Conservation (phyloP, 2,329 filamentous ascomycete genomes). For the Hysterium pulicare region DNA sequence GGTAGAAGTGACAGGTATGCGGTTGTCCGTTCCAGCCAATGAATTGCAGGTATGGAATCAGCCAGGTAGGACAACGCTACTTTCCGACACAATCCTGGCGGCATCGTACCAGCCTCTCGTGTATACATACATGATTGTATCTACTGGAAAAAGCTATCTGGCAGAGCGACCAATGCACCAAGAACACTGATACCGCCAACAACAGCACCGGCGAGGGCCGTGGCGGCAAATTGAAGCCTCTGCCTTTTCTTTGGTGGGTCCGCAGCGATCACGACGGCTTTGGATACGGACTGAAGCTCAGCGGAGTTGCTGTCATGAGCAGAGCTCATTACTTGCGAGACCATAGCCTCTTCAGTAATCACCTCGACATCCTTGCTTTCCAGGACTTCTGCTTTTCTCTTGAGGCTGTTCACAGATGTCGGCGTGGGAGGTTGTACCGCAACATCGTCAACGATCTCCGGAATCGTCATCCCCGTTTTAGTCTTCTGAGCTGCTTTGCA, state of each 20-base stretch:
- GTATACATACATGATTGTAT: too few relatives aligned
- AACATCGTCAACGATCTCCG: constrained; percentile 27
- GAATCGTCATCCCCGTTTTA: constrained; percentile 28
- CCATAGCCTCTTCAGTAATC: not conserved
- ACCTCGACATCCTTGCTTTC: constrained; percentile 10
- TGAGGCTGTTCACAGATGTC: constrained; percentile 21
- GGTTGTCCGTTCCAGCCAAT: too few relatives aligned
- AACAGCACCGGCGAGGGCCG: constrained; percentile 2
- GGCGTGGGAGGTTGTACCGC: constrained; percentile 26
- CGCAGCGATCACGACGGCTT: too few relatives aligned
- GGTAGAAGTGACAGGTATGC: too few relatives aligned
- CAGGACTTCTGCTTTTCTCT: constrained; percentile 31
- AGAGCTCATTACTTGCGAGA: too few relatives aligned
- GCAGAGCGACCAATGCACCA: constrained; percentile 1
- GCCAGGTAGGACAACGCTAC: too few relatives aligned
- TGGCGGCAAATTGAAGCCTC: not conserved
- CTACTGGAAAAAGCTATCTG: constrained; percentile 6
- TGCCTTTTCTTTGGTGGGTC: constrained; percentile 4
- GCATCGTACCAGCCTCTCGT: too few relatives aligned
- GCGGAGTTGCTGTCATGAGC: too few relatives aligned
- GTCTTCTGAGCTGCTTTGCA: too few relatives aligned
- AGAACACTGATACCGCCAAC: constrained; percentile 3
- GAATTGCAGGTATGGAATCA: too few relatives aligned
- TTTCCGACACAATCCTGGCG: too few relatives aligned
- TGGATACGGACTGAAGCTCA: too few relatives aligned